Conservation (phyloP, 768 basidiomycete species). For the Amanita rimosa region DNA sequence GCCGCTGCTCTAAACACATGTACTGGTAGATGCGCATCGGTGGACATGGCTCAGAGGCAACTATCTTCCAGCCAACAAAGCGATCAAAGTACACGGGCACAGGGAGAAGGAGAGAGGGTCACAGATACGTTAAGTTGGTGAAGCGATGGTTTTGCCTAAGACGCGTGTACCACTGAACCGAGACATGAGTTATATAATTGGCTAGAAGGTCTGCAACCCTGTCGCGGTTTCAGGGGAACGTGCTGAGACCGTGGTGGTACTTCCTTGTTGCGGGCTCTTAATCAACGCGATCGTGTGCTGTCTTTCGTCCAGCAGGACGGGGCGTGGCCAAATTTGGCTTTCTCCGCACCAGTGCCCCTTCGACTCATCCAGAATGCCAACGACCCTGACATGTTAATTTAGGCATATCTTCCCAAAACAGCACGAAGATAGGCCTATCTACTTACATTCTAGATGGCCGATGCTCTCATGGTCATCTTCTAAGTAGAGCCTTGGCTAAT, state of each 20-base stretch:
- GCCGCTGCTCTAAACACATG: neutral
- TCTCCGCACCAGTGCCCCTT: neutral
- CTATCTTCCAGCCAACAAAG: neutral
- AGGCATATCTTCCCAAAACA: too few relatives aligned
- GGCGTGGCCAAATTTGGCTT: neutral
- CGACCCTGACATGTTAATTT: neutral
- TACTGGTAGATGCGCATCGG: neutral
- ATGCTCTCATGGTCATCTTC: neutral
- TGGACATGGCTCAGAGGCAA: neutral
- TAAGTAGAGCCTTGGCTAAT: too few relatives aligned
- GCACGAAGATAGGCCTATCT: too few relatives aligned
- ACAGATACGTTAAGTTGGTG: constrained; percentile 3
- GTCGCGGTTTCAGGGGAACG: neutral
- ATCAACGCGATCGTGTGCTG: neutral
- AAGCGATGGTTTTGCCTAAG: constrained; percentile 1
- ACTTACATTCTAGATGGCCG: too few relatives aligned
- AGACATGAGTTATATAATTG: constrained; percentile 6
- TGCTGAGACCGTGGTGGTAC: neutral
- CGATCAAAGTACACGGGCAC: neutral
- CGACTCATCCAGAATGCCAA: neutral
- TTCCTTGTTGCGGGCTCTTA: neutral
- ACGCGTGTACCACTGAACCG: constrained; percentile 1
- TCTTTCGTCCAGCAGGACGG: neutral
- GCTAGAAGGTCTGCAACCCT: neutral
- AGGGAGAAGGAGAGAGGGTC: neutral